Conservation (phyloP, 2,329 filamentous ascomycete genomes). For the Cordyceps cicadae region DNA sequence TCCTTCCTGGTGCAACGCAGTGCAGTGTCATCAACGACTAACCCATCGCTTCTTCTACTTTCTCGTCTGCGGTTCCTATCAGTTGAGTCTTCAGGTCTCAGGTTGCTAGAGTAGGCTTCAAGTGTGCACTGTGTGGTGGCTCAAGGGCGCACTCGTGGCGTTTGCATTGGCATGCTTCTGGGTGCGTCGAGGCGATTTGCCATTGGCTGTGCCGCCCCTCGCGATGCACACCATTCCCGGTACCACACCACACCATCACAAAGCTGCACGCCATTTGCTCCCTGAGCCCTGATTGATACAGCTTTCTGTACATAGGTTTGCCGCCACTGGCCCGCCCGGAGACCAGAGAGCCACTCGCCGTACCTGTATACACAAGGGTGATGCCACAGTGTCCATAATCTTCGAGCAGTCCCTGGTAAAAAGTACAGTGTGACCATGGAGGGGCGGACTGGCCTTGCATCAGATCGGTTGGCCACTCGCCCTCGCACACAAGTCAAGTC, state of each 20-base stretch:
- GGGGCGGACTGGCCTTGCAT: not conserved
- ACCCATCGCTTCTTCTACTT: slow-evolving; percentile 2
- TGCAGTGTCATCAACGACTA: not conserved
- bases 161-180: not conserved
- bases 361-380: not conserved
- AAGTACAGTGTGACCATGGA: not conserved
- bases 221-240: not conserved
- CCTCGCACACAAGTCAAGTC: not conserved
- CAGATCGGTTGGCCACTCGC: not conserved
- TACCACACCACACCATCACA: not conserved
- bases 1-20: not conserved
- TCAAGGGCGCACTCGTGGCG: not conserved
- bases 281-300: not conserved
- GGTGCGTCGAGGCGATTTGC: not conserved
- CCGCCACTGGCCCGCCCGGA: too few species aligned
- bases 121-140: not conserved
- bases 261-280: not conserved
- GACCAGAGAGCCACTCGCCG: too few species aligned
- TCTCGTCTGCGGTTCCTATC: not conserved
- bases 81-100: not conserved
- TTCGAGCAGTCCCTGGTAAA: not conserved
- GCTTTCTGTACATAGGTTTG: not conserved
- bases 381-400: not conserved
- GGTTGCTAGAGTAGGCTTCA: not conserved
- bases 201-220: not conserved